Base-by-base conservation (phyloP, 345 rosid genomes). In the Lumnitzera racemosa region DNA sequence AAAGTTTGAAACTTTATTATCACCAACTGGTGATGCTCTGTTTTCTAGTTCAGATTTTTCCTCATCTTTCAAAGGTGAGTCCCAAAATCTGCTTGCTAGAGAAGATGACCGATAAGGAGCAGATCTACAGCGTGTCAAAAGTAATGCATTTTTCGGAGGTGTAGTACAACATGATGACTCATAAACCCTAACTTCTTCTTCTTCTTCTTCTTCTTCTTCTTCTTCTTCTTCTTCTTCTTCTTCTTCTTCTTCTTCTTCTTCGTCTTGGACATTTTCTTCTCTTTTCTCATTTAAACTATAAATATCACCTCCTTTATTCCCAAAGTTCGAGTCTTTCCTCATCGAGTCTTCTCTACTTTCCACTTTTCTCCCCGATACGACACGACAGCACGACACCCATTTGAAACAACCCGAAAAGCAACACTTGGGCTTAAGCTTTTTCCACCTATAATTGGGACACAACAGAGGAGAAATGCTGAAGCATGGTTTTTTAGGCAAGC, bases 81-180 rank as follows among this genome's bases (percentile, higher is more conserved):
- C 96, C 98, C 96, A 88, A 73, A 91, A 88, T 66, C 73, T 81
- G 66, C 71, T 46, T 49, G 95, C 98, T 46, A 91, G 63, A 36
- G 98, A 91, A 1, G 95, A 91, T 1, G 96, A 83, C 58, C 92
- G 62, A 65, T 85, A 86, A 11, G 96, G 95, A 2, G 90, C 95
- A 73, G 98, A 91, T 85, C 89, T 84, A 69, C 92, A 80, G 61
- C 96, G 81, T 8, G 87, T 89, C 56, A 91, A 70, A 17, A 82
- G 41, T 12, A 91, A 56, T 4, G 95, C 95, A 53, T 85, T 85
- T 65, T 68, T 80, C 31, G 98, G 98, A 53, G 98, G 92, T 20
- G 89, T 62, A 16, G 61, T 48, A 12, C 65, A 55, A 56, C 74
- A 51, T 10, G 95, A 72, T 47, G 64, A 72, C 20, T 59, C 20